Base-by-base conservation (phyloP, 225 moss, liverwort and hornwort species). In the Antitrichia curtipendula region DNA sequence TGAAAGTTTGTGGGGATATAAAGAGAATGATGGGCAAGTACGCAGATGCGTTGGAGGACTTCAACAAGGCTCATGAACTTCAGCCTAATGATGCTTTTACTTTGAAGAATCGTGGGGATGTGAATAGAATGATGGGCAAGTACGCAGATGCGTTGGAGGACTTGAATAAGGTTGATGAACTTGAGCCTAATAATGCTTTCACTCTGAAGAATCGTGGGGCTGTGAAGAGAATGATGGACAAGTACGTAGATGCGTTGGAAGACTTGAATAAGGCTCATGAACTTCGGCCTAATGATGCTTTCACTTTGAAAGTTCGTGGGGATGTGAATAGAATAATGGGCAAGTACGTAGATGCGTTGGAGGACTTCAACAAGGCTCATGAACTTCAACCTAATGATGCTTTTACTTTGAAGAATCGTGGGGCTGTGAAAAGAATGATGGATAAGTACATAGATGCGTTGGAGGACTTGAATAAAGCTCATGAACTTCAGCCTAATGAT, bases 261-360 rank as follows among this genome's bases (percentile, higher is more conserved):
- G 66, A 66, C 21, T 66, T 66, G 6, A 66, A 66, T 3, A 66
- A 12, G n/a, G 21, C 7, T n/a, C 0, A n/a, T 38, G 22, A 66
- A 12, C 7, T 66, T 22, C 7, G 22, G 2, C 12, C 12, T 7
- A 66, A 7, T 66, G 6, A 21, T n/a, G n/a, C 12, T 68, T 22
- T 22, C 0, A 68, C 3, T 36, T 68, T n/a, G 23, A 4, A 0
- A 0, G 12, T 0, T 12, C 1, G 11, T 65, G 3, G n/a, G 11
- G 3, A 20, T 1, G 11, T 65, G 1, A 3, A 65, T 0, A 20
- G 0, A 65, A 36, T 1, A 10, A 3, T 65, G 10, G 10, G 3
- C 20, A 65, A 65, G 10, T 16, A 3, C 31, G 31, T 0, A 2
- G 31, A 62, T 16, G 62, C 16, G 8, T 31, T 62, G 16, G 16